Conservation (phyloP, 169 alveolate genomes). For the Cystoisospora suis region DNA sequence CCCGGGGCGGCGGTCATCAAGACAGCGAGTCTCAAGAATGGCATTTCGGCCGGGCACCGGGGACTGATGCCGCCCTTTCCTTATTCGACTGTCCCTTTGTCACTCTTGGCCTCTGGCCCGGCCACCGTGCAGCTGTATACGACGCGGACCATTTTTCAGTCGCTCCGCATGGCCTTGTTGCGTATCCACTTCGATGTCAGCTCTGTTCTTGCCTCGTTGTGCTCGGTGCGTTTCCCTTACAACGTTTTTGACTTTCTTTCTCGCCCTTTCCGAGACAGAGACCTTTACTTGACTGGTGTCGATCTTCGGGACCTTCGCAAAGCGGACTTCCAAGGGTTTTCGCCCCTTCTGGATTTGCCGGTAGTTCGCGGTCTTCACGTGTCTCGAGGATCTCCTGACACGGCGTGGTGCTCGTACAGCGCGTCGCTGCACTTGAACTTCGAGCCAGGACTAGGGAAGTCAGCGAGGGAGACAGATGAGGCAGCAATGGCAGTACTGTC, state of each 20-base stretch:
- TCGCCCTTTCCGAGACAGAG: background rate
- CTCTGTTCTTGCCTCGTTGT: background rate
- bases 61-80: background rate
- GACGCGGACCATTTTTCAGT: constrained; percentile 18
- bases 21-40: background rate
- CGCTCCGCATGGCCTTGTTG: constrained; percentile 22
- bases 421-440: constrained; percentile 16
- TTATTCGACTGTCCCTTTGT: background rate
- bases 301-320: constrained; percentile 9
- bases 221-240: background rate
- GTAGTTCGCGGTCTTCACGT: background rate
- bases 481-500: background rate
- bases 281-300: background rate
- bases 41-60: background rate
- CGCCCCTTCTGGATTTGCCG: background rate
- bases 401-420: constrained; percentile 27
- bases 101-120: constrained; percentile 16
- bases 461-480: constrained; percentile 20
- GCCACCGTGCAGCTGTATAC: constrained; percentile 10
- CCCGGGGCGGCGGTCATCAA: background rate
- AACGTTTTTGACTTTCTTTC: background rate
- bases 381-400: background rate
- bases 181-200: constrained; percentile 10
- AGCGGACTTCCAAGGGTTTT: background rate
- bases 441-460: constrained; percentile 18